Conservation (phyloP, 495 filamentous ascomycete species). For the Melanomma pulvis-pyrius region DNA sequence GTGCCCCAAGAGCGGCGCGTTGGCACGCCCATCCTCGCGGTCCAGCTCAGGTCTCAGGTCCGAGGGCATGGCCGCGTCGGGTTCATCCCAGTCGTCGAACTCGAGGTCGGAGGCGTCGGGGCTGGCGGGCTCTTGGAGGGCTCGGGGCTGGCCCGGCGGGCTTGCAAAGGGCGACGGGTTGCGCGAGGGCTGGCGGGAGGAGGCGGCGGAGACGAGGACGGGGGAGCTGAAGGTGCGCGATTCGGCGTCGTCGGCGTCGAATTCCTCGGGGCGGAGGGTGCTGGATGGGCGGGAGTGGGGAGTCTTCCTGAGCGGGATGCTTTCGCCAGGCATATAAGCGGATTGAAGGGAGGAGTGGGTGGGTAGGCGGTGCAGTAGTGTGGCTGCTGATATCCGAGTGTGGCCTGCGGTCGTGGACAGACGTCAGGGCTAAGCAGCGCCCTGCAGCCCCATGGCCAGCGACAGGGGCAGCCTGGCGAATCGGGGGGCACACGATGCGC, state of each 20-base stretch:
- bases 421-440: slow-evolving; percentile 8
- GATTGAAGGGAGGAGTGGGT: background rate
- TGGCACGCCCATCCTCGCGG: slow-evolving; percentile 11
- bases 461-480: background rate
- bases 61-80: slow-evolving; percentile 38
- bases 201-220: slow-evolving; percentile 5
- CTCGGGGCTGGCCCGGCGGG: background rate
- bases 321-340: slow-evolving; percentile 36
- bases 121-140: slow-evolving; percentile 22
- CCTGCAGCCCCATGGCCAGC: background rate
- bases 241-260: background rate
- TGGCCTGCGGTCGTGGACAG: slow-evolving; percentile 6
- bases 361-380: slow-evolving; percentile 11
- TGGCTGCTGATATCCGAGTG: slow-evolving; percentile 14
- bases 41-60: slow-evolving; percentile 29
- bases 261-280: background rate
- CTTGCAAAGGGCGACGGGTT: slow-evolving; percentile 30
- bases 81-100: slow-evolving; percentile 42
- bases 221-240: slow-evolving; percentile 13
- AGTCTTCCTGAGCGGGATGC: slow-evolving; percentile 14
- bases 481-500: background rate
- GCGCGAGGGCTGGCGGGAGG: slow-evolving; percentile 33
- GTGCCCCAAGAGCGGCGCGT: slow-evolving; percentile 31
- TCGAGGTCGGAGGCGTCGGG: slow-evolving; percentile 34
- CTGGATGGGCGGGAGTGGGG: background rate